Conservation (phyloP, 2,329 filamentous ascomycete genomes). For the Graphilbum sp. region DNA sequence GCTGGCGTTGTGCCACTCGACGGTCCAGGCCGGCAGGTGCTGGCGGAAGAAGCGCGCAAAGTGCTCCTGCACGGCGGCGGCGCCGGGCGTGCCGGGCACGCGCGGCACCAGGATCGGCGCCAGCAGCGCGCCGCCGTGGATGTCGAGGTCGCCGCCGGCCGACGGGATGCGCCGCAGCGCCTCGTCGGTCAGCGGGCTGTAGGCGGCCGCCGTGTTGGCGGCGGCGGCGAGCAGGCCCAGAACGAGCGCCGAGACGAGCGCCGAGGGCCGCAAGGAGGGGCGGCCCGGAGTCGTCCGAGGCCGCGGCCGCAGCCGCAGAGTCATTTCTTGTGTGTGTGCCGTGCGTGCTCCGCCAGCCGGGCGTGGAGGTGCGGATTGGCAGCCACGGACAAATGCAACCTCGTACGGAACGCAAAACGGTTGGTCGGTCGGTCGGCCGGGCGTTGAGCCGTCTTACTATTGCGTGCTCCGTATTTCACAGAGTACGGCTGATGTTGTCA, state of each 20-base stretch:
- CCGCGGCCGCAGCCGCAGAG: too few relatives aligned
- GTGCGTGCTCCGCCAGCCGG: too few relatives aligned
- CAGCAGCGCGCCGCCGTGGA: conserved; percentile 57
- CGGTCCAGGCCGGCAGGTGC: conserved; percentile 60
- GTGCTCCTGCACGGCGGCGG: conserved; percentile 56
- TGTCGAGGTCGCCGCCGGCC: conserved; percentile 63
- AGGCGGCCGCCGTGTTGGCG: conserved; percentile 15
- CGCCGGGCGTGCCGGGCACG: conserved; percentile 74
- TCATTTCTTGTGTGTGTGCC: too few relatives aligned
- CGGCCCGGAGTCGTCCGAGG: too few relatives aligned
- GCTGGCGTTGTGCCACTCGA: conserved; percentile 83
- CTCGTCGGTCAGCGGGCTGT: conserved; percentile 51
- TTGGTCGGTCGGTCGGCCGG: too few relatives aligned
- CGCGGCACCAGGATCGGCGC: conserved; percentile 77
- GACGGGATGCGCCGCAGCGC: conserved; percentile 56
- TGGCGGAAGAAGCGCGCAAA: conserved; percentile 67
- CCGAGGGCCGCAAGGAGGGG: too few relatives aligned
- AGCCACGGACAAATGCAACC: too few relatives aligned
- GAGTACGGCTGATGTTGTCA: too few relatives aligned
- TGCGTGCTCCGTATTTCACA: too few relatives aligned
- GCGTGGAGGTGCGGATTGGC: too few relatives aligned
- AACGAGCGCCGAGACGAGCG: not conserved
- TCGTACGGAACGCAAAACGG: too few relatives aligned
- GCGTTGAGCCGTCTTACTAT: too few relatives aligned
- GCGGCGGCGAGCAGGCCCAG: not conserved